Conservation (phyloP, 2,329 filamentous ascomycete species). For the Fusarium tupiense region DNA sequence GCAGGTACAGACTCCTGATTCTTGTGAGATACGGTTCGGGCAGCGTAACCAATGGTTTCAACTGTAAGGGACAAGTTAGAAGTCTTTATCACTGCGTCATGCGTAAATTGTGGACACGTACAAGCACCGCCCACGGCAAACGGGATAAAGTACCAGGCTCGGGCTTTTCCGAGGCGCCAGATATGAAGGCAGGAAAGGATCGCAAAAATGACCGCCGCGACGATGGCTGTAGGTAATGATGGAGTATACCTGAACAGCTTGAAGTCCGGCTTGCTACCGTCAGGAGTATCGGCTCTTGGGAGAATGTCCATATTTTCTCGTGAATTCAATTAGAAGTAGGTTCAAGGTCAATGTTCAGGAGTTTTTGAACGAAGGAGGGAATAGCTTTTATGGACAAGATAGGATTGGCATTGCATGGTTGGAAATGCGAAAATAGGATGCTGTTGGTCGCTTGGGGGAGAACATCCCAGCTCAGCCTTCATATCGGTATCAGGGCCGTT, state of each 20-base stretch:
- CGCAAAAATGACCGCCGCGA: neutral
- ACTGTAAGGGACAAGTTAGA: neutral
- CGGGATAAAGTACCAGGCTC: neutral
- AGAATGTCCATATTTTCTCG: neutral
- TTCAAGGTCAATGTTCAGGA: neutral
- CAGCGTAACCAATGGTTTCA: neutral
- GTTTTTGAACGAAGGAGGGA: too few species aligned
- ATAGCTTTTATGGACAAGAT: neutral
- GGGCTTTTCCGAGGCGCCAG: neutral
- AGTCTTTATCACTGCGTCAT: neutral
- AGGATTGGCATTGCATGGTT: neutral
- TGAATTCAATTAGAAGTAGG: fast-evolving
- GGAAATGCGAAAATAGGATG: neutral
- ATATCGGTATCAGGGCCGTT: neutral
- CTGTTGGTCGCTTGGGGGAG: neutral
- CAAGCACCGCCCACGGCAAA: neutral
- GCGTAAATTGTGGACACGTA: neutral
- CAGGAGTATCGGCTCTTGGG: fast-evolving
- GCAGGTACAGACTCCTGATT: neutral
- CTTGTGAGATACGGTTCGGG: neutral
- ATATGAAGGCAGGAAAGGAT: neutral
- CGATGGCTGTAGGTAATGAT: neutral
- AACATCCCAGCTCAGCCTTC: neutral
- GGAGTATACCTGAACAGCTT: neutral
- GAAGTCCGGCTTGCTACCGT: neutral